Evolutionary conservation across 164 flowering plant species (phyloP), one percentile per base, ranked within the genome.

Genomic region (Vitis labrusca): DNA sequence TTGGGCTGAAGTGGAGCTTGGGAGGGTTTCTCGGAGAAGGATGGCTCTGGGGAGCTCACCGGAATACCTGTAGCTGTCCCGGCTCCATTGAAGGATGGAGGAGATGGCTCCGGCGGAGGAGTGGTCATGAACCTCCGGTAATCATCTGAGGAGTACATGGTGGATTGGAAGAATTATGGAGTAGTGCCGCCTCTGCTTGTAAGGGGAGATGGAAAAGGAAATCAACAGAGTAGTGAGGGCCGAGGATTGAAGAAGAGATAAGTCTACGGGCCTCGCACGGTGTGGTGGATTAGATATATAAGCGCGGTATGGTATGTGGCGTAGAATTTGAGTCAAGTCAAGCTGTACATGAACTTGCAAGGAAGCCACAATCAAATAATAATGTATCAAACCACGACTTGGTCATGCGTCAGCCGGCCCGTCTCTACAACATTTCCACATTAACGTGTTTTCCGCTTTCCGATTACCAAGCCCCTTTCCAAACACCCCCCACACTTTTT

Each of bases 131-230:
- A 64, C n/a, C 51, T 64, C 37, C 51, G 55, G 12, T 64, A 64
- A 50, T 64, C 67, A 64, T 19, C 27, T 51, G 67, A 8, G 32
- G 65, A 48, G 30, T 63, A 48, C 65, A 63, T 63, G 65, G 53
- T 19, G 23, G 29, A 57, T 19, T 19, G 59, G 11, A 5, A 19
- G 19, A n/a, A 23, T 2, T 5, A 57, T 8, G 19, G 59, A 57
- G 59, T 6, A 3, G 44, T 37, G 8, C 0, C 7, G 44, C 44
- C 7, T 5, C 44, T 37, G 44, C 5, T 37, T 6, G 9, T 9
- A 19, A 23, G 19, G 59, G 16, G 29, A 57, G 27, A 19, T 16
- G 29, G 59, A 17, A 2, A 9, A 6, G 59, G 30, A 57, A 8
- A 17, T n/a, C 10, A 57, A 23, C 30, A 57, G 12, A 53, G 59